Percentiles rank a stretch among this genome's conserved stretches.
phyloP scores from a whole-genome alignment of 352 stramenopile genomes.

The Thalassiosira exigua region DNA sequence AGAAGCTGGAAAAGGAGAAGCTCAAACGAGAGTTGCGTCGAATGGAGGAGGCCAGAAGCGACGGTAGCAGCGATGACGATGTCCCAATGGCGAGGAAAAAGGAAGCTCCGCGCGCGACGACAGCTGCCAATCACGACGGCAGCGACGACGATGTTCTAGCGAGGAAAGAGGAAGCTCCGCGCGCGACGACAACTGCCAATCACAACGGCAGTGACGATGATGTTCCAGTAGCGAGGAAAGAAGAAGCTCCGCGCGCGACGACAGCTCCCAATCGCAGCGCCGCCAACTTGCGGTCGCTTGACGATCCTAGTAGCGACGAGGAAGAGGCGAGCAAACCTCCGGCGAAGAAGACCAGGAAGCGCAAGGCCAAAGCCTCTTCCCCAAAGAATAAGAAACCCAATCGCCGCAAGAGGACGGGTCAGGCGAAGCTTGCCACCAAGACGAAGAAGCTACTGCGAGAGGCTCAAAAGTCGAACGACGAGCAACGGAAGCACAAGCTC shows the following conservation, averaged over 20 bases:
- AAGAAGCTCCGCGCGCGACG: no score
- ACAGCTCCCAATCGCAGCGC: no score
- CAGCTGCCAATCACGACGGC: not conserved
- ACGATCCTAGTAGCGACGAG: constrained; percentile 8
- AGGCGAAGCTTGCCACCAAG: constrained; percentile 5
- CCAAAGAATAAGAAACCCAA: constrained; percentile 2
- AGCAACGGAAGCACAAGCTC: constrained; percentile 30
- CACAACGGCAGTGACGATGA: not conserved
- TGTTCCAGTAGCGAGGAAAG: not conserved
- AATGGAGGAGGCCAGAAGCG: not conserved
- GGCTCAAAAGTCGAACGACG: constrained; percentile 18
- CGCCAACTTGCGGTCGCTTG: not conserved
- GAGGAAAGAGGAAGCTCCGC: not conserved
- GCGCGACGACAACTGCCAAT: not conserved
- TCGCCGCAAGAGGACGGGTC: not conserved
- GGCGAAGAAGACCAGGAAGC: not conserved
- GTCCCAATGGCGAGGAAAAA: not conserved
- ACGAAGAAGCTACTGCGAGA: constrained; percentile 14
- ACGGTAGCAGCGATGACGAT: constrained; percentile 3
- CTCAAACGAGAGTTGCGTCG: not conserved
- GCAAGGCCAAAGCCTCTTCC: not conserved
- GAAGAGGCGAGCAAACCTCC: not conserved
- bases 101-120: not conserved
- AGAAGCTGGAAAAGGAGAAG: constrained; percentile 11
- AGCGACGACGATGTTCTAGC: not conserved